Base-by-base conservation (phyloP, 371 early-diverging fungal genomes). In the Syncephalastrum sp. region DNA sequence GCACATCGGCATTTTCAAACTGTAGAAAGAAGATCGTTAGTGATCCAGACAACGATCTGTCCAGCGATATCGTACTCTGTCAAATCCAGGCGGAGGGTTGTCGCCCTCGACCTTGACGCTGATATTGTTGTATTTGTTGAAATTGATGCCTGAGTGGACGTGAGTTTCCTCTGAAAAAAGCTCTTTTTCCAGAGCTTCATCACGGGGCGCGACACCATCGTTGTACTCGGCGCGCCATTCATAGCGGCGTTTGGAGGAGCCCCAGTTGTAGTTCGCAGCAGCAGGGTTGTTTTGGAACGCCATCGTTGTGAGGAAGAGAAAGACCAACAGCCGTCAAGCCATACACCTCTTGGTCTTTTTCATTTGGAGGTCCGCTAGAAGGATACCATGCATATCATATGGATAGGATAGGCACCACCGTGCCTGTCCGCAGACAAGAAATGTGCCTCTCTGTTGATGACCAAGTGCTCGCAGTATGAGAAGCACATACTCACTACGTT, bases 121-220 rank as follows among this genome's bases (percentile, higher is more conserved):
- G 53, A 87, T 82, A 1, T 70, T 46, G 7, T 74, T 68, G 54
- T 86, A 87, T 48, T 84, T 82, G 27, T 59, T 55, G 51, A 86
- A 86, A 33, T 86, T 84, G 27, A 86, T 74, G 17, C 86, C 86
- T 23, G 66, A 67, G 33, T 75, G 72, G 12, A 69, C 65, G 47
- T 69, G 70, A 8, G 47, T 63, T 1, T 70, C 72, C 50, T 74
- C 78, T 13, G 65, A 60, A 55, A 84, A 87, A 24, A 86, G 64
- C n/a, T 78, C 75, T 25, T 68, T 64, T 54, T 87, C 86, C 0
- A 81, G 59, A 4, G 24, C 66, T 23, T 59, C 52, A 56, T 82
- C 77, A 23, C 68, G 56, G 14, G 79, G 75, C 14, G 77, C 77
- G 17, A 70, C 59, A 3, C 68, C 72, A 24, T 64, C 51, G 15